A percentile compares a stretch with the other conserved stretches of the same genome.
phyloP scores from a whole-genome alignment of 2,329 filamentous ascomycete genomes.

The Tolypocladium paradoxum region DNA sequence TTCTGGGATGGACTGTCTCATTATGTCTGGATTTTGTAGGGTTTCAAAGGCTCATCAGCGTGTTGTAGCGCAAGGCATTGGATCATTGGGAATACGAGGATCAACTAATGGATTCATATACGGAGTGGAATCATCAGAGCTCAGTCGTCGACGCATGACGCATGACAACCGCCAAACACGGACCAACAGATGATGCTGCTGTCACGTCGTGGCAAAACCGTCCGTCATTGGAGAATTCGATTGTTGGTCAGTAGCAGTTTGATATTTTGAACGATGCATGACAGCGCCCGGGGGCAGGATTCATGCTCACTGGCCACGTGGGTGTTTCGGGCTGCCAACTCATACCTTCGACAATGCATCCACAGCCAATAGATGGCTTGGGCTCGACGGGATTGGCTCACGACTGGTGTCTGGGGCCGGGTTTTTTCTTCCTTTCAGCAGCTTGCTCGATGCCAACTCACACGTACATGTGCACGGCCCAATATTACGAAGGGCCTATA shows the following conservation, averaged over 20 bases:
- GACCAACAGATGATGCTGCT: not conserved
- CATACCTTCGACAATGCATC: not conserved
- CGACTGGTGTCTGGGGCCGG: not conserved
- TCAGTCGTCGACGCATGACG: not conserved
- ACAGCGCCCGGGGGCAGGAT: not conserved
- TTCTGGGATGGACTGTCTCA: not conserved
- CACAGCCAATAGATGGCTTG: not conserved
- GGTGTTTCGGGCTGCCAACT: conserved; percentile 2
- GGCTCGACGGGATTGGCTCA: not conserved
- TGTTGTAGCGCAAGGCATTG: not conserved
- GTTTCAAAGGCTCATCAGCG: not conserved
- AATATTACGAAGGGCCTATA: not conserved
- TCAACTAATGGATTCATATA: not conserved
- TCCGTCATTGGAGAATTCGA: not conserved
- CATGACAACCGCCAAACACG: not conserved
- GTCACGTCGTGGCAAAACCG: not conserved
- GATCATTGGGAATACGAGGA: not conserved
- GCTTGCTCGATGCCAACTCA: not conserved
- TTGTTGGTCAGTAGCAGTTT: not conserved
- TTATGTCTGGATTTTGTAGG: not conserved
- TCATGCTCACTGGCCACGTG: not conserved
- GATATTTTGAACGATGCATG: not conserved
- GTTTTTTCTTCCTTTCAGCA: not conserved
- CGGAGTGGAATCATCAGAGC: not conserved
- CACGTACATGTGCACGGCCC: not conserved